Evolutionary conservation across 805 yeast species (phyloP), one percentile per base, ranked within the genome.

Genomic region (Suhomyces tanzawaensis): DNA sequence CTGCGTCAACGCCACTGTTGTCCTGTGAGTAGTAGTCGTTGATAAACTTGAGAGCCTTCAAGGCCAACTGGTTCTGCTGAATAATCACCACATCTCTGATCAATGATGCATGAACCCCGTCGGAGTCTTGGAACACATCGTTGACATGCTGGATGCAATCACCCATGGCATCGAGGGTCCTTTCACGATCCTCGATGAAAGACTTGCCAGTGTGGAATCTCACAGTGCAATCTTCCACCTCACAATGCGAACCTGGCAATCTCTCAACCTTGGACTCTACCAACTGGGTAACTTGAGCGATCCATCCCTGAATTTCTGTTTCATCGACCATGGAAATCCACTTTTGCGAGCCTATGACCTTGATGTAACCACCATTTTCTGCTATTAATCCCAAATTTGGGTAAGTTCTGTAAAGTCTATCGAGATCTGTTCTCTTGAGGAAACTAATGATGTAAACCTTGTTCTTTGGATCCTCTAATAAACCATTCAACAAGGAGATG

Each of bases 121-220:
- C 74, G 2, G 60, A 59, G 18, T 58, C 60, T 12, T 75, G 72
- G 55, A 78, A 85, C 22, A 82, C 66, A 32, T 83, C 93, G 60
- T 91, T 89, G 39, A 90, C 79, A 58, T 88, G 89, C 17, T 90
- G 81, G 32, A 90, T 81, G 40, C 84, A 75, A 50, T 89, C 96
- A 34, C 97, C 96, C 63, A 87, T 76, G 14, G 82, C 73, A 32
- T 81, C 72, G 21, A 74, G 60, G 36, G 80, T 79, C 50, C 95
- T 76, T 35, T 82, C 87, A 19, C 70, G 65, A 46, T 74, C 77
- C 14, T 73, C 75, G 30, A 76, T 79, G 31, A 74, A 76, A 5
- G 85, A 79, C 35, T 70, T 72, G 34, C 85, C 89, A 2, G 95
- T 81, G 49, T 86, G 85, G 53, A 88, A 80, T 40, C 83, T 72